Percentiles rank a stretch among this genome's conserved stretches.
These are phyloP conservation scores for Trichothecium sympodiale DNA, from an alignment of 2,329 filamentous ascomycete genomes.

Conservation along the genomic window DNA sequence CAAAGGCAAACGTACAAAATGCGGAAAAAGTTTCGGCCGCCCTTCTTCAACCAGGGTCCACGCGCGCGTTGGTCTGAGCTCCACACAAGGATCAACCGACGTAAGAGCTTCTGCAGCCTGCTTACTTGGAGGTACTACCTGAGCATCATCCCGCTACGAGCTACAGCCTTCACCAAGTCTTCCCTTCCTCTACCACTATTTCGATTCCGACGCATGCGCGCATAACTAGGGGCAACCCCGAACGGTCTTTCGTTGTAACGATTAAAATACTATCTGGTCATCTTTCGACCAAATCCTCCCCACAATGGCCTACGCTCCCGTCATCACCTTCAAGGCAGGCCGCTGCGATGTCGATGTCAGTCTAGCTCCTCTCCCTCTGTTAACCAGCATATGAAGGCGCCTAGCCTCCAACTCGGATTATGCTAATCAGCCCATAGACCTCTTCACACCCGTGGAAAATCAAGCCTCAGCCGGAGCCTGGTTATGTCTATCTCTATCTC, in stretches of 20 bases:
- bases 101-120: slow-evolving; percentile 29
- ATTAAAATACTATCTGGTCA: not conserved
- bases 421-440: slow-evolving; percentile 17
- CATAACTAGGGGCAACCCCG: not conserved
- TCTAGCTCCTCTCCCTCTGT: slow-evolving; percentile 1
- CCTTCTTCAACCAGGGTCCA: not conserved
- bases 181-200: slow-evolving; percentile 1
- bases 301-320: slow-evolving; percentile 68
- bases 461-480: slow-evolving; percentile 59
- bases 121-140: no score
- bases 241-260: not conserved
- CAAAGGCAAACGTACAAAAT: slow-evolving; percentile 3
- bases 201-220: not conserved
- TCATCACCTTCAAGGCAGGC: slow-evolving; percentile 96
- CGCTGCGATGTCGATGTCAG: slow-evolving; percentile 75
- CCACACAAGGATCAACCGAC: slow-evolving; percentile 15
- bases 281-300: not conserved
- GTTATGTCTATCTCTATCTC: slow-evolving; percentile 85
- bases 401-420: slow-evolving; percentile 4
- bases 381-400: slow-evolving; percentile 1
- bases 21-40: slow-evolving; percentile 12
- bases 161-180: no score
- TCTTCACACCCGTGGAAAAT: slow-evolving; percentile 57
- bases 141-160: no score
- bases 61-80: slow-evolving; percentile 1